These are phyloP conservation scores for Yarrowia sp. DNA, from an alignment of 805 yeast species.

Conservation along the genomic window DNA sequence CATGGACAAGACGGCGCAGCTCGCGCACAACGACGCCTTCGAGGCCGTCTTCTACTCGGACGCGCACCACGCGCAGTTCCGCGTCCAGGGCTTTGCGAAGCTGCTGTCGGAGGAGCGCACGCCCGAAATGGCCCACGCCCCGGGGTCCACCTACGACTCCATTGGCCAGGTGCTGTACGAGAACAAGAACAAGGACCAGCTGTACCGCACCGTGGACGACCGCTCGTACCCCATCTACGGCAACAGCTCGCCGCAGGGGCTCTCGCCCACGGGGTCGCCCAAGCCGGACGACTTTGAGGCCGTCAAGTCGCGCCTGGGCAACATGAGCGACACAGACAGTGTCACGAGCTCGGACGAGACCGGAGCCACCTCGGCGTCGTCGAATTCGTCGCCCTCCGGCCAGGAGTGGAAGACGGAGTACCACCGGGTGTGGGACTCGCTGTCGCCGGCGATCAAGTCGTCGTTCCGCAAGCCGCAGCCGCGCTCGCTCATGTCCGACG, in stretches of 20 bases:
- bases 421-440: constrained; percentile 56
- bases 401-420: constrained; percentile 71
- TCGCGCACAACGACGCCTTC: constrained; percentile 48
- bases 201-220: constrained; percentile 20
- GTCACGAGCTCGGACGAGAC: not conserved
- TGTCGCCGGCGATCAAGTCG: constrained; percentile 60
- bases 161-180: constrained; percentile 25
- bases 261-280: constrained; percentile 16
- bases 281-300: constrained; percentile 16
- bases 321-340: constrained; percentile 23
- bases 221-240: constrained; percentile 20
- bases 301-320: constrained; percentile 19
- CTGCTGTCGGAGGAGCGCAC: constrained; percentile 39
- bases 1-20: constrained; percentile 58
- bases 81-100: constrained; percentile 67
- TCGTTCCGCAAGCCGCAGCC: constrained; percentile 75
- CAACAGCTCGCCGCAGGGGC: not conserved
- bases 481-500: constrained; percentile 55
- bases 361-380: constrained; percentile 11
- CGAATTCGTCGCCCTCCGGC: constrained; percentile 47
- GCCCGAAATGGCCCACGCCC: constrained; percentile 30
- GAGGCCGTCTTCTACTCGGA: constrained; percentile 78
- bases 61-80: constrained; percentile 60
- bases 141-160: constrained; percentile 28
- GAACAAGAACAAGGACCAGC: constrained; percentile 25